phyloP scores from a whole-genome alignment of 129 eudicot genomes.

The Helichrysum umbraculigerum region DNA sequence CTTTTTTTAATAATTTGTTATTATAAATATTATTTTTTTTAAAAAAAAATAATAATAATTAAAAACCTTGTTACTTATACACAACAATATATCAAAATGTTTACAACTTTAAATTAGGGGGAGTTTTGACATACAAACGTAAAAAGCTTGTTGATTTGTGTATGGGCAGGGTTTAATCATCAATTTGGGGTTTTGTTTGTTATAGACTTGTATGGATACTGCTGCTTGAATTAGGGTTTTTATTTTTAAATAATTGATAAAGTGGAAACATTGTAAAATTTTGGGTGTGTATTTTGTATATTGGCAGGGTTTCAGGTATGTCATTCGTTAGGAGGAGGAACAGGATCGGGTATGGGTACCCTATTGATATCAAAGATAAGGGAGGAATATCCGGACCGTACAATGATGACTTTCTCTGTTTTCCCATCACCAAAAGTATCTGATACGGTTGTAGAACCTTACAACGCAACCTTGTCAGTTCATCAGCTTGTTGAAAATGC shows the following conservation, averaged over 20 bases:
- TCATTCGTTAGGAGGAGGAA: conserved; percentile 10
- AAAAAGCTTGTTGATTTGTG: too few relatives aligned
- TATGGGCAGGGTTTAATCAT: background rate
- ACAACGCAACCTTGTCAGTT: conserved; percentile 11
- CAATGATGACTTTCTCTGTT: conserved; percentile 9
- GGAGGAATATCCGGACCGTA: conserved; percentile 12
- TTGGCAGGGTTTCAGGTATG: conserved; percentile 1
- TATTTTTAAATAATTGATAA: too few relatives aligned
- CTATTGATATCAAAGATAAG: conserved; percentile 10
- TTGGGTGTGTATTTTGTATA: background rate
- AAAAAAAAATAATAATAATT: too few relatives aligned
- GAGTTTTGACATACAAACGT: too few relatives aligned
- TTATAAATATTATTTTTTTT: too few relatives aligned
- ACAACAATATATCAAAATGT: too few relatives aligned
- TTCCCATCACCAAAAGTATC: conserved; percentile 8
- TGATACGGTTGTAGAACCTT: conserved; percentile 2
- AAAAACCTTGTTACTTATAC: too few relatives aligned
- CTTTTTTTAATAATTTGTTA: background rate
- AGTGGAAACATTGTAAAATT: too few relatives aligned
- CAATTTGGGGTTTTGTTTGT: background rate
- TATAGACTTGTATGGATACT: background rate
- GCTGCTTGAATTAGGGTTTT: too few relatives aligned
- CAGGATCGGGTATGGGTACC: conserved; percentile 11
- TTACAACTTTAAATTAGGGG: too few relatives aligned
- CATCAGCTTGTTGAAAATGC: conserved; percentile 12